Percentiles rank a stretch among this genome's conserved stretches.
Evolutionary conservation across 768 basidiomycete species (phyloP).

Genomic region (Termitomyces sp.): DNA sequence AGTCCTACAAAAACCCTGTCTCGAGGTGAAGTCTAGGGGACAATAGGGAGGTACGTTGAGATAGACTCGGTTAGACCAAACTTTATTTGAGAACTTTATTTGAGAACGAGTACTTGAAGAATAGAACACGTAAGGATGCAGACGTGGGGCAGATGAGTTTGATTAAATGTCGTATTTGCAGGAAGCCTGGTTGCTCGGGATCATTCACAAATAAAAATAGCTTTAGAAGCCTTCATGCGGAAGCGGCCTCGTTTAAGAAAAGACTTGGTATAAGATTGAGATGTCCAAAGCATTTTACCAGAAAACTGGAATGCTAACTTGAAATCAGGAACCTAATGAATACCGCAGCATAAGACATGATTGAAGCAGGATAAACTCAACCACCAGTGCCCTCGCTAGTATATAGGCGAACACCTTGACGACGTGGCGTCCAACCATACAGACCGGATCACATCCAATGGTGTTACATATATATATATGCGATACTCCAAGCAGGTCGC

Average conservation of each 20-base stretch:
- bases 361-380: neutral
- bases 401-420: neutral
- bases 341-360: neutral
- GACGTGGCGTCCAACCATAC: neutral
- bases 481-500: conserved; percentile 10
- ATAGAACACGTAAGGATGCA: neutral
- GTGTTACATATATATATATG: conserved; percentile 11
- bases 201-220: neutral
- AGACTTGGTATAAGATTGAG: neutral
- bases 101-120: neutral
- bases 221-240: neutral
- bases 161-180: no score
- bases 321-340: neutral
- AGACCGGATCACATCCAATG: conserved; percentile 4
- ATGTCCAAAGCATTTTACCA: neutral
- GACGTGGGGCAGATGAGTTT: neutral
- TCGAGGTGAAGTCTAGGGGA: neutral
- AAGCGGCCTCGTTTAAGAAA: neutral
- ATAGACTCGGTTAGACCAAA: neutral
- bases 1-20: neutral
- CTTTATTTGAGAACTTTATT: neutral
- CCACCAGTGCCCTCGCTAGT: conserved; percentile 2
- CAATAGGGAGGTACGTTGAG: neutral
- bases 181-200: neutral
- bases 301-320: neutral